Evolutionary conservation across 2,329 filamentous ascomycete genomes (phyloP).

Genomic region (Rosellinia necatrix): DNA sequence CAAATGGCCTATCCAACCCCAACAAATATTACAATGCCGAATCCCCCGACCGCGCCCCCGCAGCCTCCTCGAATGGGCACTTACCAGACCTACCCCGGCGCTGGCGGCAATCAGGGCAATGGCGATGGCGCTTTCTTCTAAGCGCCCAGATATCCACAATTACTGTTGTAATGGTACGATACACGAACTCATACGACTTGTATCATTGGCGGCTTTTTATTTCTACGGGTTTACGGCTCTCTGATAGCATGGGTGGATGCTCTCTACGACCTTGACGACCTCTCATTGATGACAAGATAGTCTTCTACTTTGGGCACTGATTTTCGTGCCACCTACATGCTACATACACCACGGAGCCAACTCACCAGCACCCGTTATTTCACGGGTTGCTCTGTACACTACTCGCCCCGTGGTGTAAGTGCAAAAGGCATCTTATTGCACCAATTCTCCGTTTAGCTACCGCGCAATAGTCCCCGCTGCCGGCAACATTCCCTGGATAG

Average conservation of each 20-base stretch:
- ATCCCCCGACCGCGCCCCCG: constrained; percentile 31
- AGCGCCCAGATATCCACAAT: constrained; percentile 25
- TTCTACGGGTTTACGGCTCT: constrained; percentile 34
- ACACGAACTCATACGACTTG: constrained; percentile 37
- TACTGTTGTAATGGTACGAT: constrained; percentile 40
- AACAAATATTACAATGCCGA: constrained; percentile 40
- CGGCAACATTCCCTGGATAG: constrained; percentile 15
- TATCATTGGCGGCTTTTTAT: constrained; percentile 30
- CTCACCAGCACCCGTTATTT: constrained; percentile 31
- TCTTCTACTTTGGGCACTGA: constrained; percentile 30
- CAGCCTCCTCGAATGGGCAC: constrained; percentile 39
- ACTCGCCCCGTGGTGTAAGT: constrained; percentile 37
- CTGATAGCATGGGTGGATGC: constrained; percentile 40
- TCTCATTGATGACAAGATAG: constrained; percentile 25
- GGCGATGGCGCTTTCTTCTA: constrained; percentile 39
- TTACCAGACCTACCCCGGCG: constrained; percentile 38
- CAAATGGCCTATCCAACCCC: constrained; percentile 44
- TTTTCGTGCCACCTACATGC: constrained; percentile 23
- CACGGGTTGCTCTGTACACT: constrained; percentile 40
- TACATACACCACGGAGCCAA: constrained; percentile 30
- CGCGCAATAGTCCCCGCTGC: constrained; percentile 22
- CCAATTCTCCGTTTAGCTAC: constrained; percentile 26
- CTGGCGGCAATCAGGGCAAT: constrained; percentile 28
- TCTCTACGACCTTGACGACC: constrained; percentile 41
- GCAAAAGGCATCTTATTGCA: constrained; percentile 24